Conservation (phyloP, 1,284 basidiomycete species). For the Caloboletus inedulis region DNA sequence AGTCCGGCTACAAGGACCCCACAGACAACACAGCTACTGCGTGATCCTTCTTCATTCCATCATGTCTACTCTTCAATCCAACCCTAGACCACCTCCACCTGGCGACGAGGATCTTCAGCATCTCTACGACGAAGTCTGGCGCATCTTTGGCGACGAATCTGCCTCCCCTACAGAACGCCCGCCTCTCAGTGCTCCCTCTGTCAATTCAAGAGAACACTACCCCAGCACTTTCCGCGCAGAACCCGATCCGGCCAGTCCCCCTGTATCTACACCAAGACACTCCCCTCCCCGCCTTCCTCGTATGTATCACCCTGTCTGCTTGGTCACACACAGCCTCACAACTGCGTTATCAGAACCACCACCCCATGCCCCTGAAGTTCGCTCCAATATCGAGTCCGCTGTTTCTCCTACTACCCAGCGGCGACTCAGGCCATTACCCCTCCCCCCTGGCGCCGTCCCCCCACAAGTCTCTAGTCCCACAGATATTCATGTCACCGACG, state of each 20-base stretch:
- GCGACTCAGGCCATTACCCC: constrained; percentile 30
- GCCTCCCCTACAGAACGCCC: constrained; percentile 24
- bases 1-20: constrained; percentile 1
- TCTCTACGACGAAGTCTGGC: constrained; percentile 71
- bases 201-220: constrained; percentile 19
- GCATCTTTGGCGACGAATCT: constrained; percentile 52
- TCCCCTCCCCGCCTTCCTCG: constrained; percentile 25
- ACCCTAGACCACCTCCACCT: constrained; percentile 40
- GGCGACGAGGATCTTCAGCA: constrained; percentile 66
- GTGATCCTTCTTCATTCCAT: constrained; percentile 13
- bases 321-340: neutral
- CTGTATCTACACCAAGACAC: constrained; percentile 11
- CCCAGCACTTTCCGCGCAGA: constrained; percentile 24
- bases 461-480: constrained; percentile 17
- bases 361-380: constrained; percentile 20
- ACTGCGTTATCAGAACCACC: constrained; percentile 12
- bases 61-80: constrained; percentile 31
- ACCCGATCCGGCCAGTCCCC: constrained; percentile 13
- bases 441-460: constrained; percentile 24
- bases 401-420: constrained; percentile 38
- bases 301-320: constrained; percentile 13
- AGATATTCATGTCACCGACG: constrained; percentile 20
- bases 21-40: neutral
- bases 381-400: constrained; percentile 22
- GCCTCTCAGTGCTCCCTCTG: constrained; percentile 14